phyloP scores from a whole-genome alignment of 805 yeast genomes.

The Isabelozyma pseudorhagii region DNA sequence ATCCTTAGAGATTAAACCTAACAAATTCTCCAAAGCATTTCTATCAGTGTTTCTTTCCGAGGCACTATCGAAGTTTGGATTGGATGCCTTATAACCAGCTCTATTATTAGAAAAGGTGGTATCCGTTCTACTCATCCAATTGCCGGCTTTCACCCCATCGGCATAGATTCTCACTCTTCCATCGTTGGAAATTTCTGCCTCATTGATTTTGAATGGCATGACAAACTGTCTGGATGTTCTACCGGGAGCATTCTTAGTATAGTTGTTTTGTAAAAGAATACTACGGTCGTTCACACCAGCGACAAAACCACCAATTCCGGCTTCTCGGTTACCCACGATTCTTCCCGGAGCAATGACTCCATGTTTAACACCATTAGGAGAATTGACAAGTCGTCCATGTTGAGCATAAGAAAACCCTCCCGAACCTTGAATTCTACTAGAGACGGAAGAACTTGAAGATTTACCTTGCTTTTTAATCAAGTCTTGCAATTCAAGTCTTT shows the following conservation, averaged over 20 bases:
- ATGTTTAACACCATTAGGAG: constrained; percentile 66
- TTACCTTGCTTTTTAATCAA: constrained; percentile 16
- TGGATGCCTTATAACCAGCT: constrained; percentile 26
- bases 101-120: constrained; percentile 14
- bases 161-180: constrained; percentile 38
- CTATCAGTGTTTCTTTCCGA: constrained; percentile 33
- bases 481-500: constrained; percentile 18
- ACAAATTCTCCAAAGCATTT: constrained; percentile 20
- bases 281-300: constrained; percentile 36
- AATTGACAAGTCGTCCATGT: constrained; percentile 62
- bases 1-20: constrained; percentile 17
- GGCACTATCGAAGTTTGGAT: constrained; percentile 29
- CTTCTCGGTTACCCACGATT: constrained; percentile 44
- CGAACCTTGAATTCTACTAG: constrained; percentile 51
- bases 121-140: constrained; percentile 33
- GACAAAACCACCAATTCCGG: constrained; percentile 51
- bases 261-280: constrained; percentile 36
- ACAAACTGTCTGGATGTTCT: constrained; percentile 41
- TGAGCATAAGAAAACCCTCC: constrained; percentile 74
- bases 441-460: constrained; percentile 3
- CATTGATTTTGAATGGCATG: constrained; percentile 39
- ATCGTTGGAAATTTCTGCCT: constrained; percentile 33
- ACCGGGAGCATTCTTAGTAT: constrained; percentile 36
- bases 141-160: constrained; percentile 39
- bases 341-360: constrained; percentile 68